Evolutionary conservation across 495 filamentous ascomycete species (phyloP), one percentile per base, ranked within the genome.

Genomic region (Paragyromitra xinjiangensis): DNA sequence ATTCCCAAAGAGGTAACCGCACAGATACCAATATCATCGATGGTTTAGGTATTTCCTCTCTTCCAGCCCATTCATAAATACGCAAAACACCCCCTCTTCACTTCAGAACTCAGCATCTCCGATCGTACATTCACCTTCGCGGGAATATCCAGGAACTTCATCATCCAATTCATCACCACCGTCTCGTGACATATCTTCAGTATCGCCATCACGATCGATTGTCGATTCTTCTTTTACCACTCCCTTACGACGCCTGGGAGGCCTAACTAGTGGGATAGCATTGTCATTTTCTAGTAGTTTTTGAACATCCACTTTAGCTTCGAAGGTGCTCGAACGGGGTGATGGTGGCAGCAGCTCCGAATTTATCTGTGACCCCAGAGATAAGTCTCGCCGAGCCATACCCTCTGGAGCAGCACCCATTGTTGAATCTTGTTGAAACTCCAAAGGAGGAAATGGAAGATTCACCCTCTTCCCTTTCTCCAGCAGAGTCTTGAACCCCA

Each of bases 381-480:
- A 26, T 51, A 11, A 37, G 22, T 6, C 40, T 24, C 6, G 37
- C 22, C n/a, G 39, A 8, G n/a, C 16, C 6, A 6, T 59, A 39
- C 4, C 40, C 24, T 48, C 40, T 5, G 51, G 7, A 40, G 29
- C 37, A 53, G 5, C 19, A 26, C 39, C 51, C 45, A 16, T 29
- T 48, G 0, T 26, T 24, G 37, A 11, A 37, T 2, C 37, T 8
- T 50, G 68, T 6, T 51, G 56, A 26, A 62, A 62, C 11, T 40
- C 19, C n/a, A 71, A 34, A 61, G 63, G 48, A 50, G 42, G 50
- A 56, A 48, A 75, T 26, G 59, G 24, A 44, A 44, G 6, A 1
- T 69, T 39, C 12, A 77, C n/a, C 39, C 22, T 71, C 44, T 79
- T 79, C 24, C 77, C 77, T 26, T 79, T 79, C 37, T 79, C 77